Conservation (phyloP, 139 green algal species). For the Spirogloea muscicola region DNA sequence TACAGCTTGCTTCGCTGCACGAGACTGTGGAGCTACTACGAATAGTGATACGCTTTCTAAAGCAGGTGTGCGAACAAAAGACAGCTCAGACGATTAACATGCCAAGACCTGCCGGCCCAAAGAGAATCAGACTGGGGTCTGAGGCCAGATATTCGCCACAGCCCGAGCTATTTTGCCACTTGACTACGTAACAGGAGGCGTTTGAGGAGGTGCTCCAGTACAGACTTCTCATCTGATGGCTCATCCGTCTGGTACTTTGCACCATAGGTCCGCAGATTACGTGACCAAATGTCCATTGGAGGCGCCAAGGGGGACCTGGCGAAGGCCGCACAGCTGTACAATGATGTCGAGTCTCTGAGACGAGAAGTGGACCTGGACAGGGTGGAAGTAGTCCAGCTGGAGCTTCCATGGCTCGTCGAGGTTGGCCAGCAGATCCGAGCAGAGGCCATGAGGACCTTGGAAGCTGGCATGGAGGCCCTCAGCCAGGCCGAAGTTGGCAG, state of each 20-base stretch:
- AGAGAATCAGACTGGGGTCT: too few species aligned
- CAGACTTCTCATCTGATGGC: too few species aligned
- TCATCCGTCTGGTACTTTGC: too few species aligned
- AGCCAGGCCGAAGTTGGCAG: slow-evolving; percentile 48
- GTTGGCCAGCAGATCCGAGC: slow-evolving; percentile 29
- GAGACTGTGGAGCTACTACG: slow-evolving; percentile 43
- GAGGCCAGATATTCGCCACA: too few species aligned
- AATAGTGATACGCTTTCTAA: slow-evolving; percentile 29
- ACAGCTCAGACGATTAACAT: too few species aligned
- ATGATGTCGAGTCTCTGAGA: slow-evolving; percentile 28
- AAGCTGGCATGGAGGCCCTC: slow-evolving; percentile 36
- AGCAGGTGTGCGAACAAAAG: slow-evolving; percentile 15
- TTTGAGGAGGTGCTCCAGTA: too few species aligned
- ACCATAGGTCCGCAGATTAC: slow-evolving; percentile 11
- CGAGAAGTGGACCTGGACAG: slow-evolving; percentile 38
- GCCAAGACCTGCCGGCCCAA: too few species aligned
- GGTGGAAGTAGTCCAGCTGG: slow-evolving; percentile 43
- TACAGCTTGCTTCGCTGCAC: slow-evolving; percentile 37
- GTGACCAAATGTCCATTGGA: background rate
- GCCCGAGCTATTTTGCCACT: too few species aligned
- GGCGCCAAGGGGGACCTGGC: slow-evolving; percentile 22
- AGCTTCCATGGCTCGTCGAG: slow-evolving; percentile 37
- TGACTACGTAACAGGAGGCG: too few species aligned
- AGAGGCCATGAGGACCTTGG: slow-evolving; percentile 42
- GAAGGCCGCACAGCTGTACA: slow-evolving; percentile 45